Conservation (phyloP, 2,329 filamentous ascomycete species). For the Tympanopsis confertula region DNA sequence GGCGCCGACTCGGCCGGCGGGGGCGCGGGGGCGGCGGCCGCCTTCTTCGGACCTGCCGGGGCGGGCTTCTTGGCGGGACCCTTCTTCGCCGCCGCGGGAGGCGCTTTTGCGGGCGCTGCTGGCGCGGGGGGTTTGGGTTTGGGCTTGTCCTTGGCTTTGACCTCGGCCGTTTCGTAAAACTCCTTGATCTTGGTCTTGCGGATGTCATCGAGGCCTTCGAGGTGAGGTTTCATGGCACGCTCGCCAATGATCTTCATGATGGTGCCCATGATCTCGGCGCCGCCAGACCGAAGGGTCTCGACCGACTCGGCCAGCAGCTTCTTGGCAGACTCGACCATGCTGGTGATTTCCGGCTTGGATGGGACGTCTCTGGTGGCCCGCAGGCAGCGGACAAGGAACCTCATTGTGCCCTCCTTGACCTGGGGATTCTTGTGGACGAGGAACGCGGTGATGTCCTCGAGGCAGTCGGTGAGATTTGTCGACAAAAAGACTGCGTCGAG, state of each 20-base stretch:
- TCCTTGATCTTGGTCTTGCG: conserved; percentile 93
- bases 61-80: conserved; percentile 39
- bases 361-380: conserved; percentile 76
- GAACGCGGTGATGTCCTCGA: conserved; percentile 82
- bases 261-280: conserved; percentile 83
- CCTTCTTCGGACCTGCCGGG: conserved; percentile 30
- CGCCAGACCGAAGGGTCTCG: conserved; percentile 74
- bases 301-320: conserved; percentile 84
- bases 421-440: conserved; percentile 93
- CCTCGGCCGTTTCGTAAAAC: conserved; percentile 69
- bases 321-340: conserved; percentile 77
- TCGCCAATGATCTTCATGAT: conserved; percentile 99
- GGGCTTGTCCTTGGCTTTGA: conserved; percentile 84
- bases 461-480: conserved; percentile 67
- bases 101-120: conserved; percentile 31
- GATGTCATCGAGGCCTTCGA: conserved; percentile 90
- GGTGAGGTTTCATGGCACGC: conserved; percentile 80
- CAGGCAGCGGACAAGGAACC: conserved; percentile 81
- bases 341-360: conserved; percentile 68
- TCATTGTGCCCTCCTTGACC: conserved; percentile 89
- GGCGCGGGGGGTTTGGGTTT: conserved; percentile 61
- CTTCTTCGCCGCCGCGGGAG: conserved; percentile 35
- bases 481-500: conserved; percentile 59
- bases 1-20: conserved; percentile 36
- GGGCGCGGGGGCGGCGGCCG: conserved; percentile 21